Base-by-base conservation (phyloP, 2,329 filamentous ascomycete species). In the Diaporthe capsici region DNA sequence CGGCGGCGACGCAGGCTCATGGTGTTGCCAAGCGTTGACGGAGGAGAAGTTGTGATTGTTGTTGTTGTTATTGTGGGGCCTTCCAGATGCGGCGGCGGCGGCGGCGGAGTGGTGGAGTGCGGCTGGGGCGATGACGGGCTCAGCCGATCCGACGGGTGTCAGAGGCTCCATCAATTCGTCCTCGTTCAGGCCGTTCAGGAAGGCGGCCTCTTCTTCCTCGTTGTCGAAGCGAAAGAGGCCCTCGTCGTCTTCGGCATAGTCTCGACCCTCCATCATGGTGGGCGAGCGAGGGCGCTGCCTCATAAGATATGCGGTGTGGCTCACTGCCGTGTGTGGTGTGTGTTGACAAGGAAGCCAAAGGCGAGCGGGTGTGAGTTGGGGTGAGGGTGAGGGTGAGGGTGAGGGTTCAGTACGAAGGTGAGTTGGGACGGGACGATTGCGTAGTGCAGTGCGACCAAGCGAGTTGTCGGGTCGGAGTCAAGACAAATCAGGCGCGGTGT, bases 211-310 rank as follows among this genome's bases (percentile, higher is more conserved):
- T 2, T 76, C 74, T 34, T 76, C 71, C 15, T 76, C 74, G 37
- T 73, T 68, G 15, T 76, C 74, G 55, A 76, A 76, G 63, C n/a
- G 74, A 31, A 76, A 76, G 25, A 76, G 42, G 34, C 51, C 51
- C 44, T 76, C 74, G 31, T 76, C 74, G 9, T 76, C 74, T 8
- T 76, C 74, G 25, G 65, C 55, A 57, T 76, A 76, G 25, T 73
- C 74, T 22, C 65, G 63, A 53, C 61, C 74, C 57, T 76, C 74
- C 74, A 76, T 76, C 74, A 76, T 76, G 55, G 71, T 72, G 67
- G 57, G 47, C 44, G 58, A 57, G 47, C 6, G 20, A 65, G 37
- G 58, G 51, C 51, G 58, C 47, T 53, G 47, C 63, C 71, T 73
- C 71, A 73, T 73, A 65, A 65, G 47, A 47, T 25, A 7, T 55